phyloP scores from a whole-genome alignment of 179 eudicot species.

The Sideroxylon spinosum region DNA sequence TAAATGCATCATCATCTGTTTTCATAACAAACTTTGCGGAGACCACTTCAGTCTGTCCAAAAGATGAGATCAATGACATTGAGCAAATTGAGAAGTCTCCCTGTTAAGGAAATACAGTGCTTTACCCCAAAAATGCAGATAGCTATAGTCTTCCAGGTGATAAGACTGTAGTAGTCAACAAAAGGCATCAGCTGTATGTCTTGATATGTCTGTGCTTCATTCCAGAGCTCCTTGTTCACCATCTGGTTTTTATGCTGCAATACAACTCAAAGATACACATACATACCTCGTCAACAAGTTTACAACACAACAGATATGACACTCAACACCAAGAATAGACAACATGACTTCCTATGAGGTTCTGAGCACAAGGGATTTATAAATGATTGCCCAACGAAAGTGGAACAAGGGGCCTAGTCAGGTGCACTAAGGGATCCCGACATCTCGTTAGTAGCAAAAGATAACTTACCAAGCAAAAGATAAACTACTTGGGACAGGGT shows the following conservation, averaged over 20 bases:
- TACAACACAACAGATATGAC: not conserved
- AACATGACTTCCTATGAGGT: no score
- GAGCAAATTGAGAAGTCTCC: conserved; percentile 15
- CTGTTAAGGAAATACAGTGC: conserved; percentile 10
- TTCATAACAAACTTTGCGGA: conserved; percentile 85
- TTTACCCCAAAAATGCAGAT: conserved; percentile 92
- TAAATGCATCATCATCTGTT: conserved; percentile 96
- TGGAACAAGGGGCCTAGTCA: not conserved
- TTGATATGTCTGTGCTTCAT: conserved; percentile 73
- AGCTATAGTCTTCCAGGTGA: conserved; percentile 90
- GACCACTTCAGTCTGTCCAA: conserved; percentile 67
- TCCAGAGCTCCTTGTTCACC: conserved; percentile 96
- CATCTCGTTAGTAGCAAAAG: not conserved
- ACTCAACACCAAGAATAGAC: not conserved
- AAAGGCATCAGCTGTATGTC: conserved; percentile 95
- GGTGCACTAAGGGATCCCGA: not conserved
- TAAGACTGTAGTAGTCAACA: conserved; percentile 88
- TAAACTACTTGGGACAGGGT: no score
- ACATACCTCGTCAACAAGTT: not conserved
- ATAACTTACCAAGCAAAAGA: no score
- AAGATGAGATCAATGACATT: conserved; percentile 26
- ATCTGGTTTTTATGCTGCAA: conserved; percentile 77
- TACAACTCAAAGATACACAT: conserved; percentile 2
- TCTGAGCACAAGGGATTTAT: not conserved
- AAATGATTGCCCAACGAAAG: not conserved